Percentiles rank a stretch among this genome's conserved stretches.
These are phyloP conservation scores for Dalechampia spathulata DNA, from an alignment of 441 rosid species.

Conservation along the genomic window DNA sequence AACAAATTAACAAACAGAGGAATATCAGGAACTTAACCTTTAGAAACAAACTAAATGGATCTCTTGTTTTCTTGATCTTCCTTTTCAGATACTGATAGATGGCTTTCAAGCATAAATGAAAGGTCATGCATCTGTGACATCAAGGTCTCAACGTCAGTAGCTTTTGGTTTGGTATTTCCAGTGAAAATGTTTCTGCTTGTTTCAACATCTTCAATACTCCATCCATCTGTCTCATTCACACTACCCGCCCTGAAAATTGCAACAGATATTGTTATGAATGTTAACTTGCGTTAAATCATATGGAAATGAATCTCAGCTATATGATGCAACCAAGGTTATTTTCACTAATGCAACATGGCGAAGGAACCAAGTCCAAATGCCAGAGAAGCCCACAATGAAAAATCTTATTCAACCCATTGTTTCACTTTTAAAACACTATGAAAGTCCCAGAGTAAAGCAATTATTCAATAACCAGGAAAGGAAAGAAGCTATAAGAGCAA, in stretches of 20 bases:
- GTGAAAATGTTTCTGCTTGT: constrained; percentile 19
- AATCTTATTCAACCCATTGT: too few species aligned
- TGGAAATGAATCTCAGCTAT: background rate
- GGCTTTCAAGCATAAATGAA: constrained; percentile 67
- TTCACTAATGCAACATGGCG: background rate
- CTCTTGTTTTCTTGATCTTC: constrained; percentile 26
- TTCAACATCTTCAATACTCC: constrained; percentile 21
- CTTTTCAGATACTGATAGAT: constrained; percentile 50
- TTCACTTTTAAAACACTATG: too few species aligned
- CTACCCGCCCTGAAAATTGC: constrained; percentile 32
- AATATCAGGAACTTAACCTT: constrained; percentile 2
- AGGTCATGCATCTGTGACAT: constrained; percentile 85
- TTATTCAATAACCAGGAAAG: background rate
- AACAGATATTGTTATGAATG: background rate
- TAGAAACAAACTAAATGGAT: constrained; percentile 10
- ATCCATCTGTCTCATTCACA: constrained; percentile 23
- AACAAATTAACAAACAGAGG: background rate
- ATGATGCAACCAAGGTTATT: background rate
- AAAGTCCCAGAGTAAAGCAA: background rate
- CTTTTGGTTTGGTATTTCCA: constrained; percentile 21
- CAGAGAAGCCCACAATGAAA: too few species aligned
- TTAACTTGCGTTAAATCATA: background rate
- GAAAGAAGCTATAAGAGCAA: background rate
- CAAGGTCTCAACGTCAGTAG: constrained; percentile 35
- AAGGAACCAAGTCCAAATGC: background rate